These are phyloP conservation scores for Diaporthe vaccinii DNA, from an alignment of 2,329 filamentous ascomycete species.

Conservation along the genomic window DNA sequence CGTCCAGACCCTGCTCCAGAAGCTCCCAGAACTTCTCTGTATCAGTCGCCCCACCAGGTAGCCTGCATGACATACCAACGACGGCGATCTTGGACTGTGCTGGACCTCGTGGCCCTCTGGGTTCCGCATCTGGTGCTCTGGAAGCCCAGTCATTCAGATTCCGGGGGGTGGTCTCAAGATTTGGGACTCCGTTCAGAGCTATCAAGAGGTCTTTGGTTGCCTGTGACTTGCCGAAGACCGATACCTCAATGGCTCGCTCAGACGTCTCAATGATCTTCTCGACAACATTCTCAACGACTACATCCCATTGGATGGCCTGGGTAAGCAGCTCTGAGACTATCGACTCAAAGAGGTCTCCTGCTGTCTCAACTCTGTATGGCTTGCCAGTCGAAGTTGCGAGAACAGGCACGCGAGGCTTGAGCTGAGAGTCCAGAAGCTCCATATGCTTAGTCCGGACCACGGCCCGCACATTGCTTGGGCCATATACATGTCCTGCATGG, in stretches of 20 bases:
- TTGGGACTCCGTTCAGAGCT: background rate
- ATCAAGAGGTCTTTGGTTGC: background rate
- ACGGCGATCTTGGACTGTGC: conserved; percentile 7
- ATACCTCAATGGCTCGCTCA: background rate
- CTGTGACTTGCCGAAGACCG: background rate
- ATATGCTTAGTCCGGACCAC: background rate
- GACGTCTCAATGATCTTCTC: background rate
- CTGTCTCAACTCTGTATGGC: conserved; percentile 46
- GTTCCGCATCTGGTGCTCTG: background rate
- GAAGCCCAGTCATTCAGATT: background rate
- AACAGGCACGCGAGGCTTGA: conserved; percentile 46
- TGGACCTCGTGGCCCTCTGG: background rate
- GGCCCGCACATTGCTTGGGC: background rate
- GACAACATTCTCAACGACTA: conserved; percentile 43
- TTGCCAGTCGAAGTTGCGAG: conserved; percentile 50
- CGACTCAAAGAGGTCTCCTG: conserved; percentile 45
- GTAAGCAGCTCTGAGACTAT: conserved; percentile 51
- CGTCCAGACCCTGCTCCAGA: conserved; percentile 43
- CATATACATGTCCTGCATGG: background rate
- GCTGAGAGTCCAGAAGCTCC: background rate
- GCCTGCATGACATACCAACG: background rate
- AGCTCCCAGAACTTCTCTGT: conserved; percentile 25
- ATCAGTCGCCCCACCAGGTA: background rate
- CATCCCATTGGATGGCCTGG: conserved; percentile 48
- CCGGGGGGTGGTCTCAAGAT: background rate